Evolutionary conservation across 345 rosid genomes (phyloP), one percentile per base, ranked within the genome.

Genomic region (Noccaea caerulescens): DNA sequence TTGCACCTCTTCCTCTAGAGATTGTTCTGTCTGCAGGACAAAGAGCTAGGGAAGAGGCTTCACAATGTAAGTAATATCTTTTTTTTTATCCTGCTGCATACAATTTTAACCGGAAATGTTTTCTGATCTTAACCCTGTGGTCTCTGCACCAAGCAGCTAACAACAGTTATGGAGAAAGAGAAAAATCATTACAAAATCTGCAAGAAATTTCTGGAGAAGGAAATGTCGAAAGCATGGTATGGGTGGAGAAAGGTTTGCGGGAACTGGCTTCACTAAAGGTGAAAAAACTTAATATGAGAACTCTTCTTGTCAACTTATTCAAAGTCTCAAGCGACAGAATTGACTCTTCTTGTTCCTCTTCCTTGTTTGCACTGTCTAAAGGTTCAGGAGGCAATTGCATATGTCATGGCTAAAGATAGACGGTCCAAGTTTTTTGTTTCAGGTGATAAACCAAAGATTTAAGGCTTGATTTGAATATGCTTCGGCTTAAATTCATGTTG

Each of bases 241-340:
- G 80, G 67, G 97, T 84, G 1, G 98, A 93, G 88, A 87, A 81
- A 81, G 97, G 98, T 79, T 75, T 93, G 79, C 80, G 85, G 36
- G 97, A 93, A 85, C 74, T 87, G 69, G 90, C 89, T 77, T 76
- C 87, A 47, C 67, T 93, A 9, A 93, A 90, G 98, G 98, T 90
- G 43, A 71, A 8, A 41, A 20, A 33, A 1, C 25, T 72, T 30
- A 70, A 59, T 66, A 63, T 75, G 47, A 54, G 8, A 62, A 39
- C 65, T 38, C 47, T 66, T 51, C 39, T 47, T 34, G 14, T 34
- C 23, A 16, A 46, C 43, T 62, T 9, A 54, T 36, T 49, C 7
- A 20, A 20, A 47, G 11, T 46, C 25, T 47, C 52, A 47, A 20
- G 36, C 23, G 27, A 46, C 10, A 43, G 10, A 38, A 10, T 12